phyloP scores from a whole-genome alignment of 2,329 filamentous ascomycete genomes.

The Basipetospora chlamydospora region DNA sequence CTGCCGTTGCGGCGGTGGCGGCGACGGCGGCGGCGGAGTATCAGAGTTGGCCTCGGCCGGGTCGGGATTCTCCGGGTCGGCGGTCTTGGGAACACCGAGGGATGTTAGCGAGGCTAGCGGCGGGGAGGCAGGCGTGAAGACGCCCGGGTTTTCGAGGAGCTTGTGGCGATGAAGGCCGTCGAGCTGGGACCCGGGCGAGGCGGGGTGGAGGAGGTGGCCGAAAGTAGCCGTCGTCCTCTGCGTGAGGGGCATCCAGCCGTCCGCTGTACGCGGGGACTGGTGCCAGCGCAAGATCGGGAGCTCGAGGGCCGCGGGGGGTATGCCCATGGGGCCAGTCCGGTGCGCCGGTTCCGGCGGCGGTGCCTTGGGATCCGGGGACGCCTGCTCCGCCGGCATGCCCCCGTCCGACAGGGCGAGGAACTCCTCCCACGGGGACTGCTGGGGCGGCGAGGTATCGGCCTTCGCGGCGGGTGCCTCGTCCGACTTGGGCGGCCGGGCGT shows the following conservation, averaged over 20 bases:
- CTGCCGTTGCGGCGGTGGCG: constrained; percentile 5
- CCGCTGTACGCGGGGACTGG: background rate
- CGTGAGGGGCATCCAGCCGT: constrained; percentile 6
- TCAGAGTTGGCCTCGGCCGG: no score
- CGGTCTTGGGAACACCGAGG: constrained; percentile 9
- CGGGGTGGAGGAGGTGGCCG: constrained; percentile 32
- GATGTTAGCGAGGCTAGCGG: constrained; percentile 29
- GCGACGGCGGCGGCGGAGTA: constrained; percentile 1
- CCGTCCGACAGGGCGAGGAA: no score
- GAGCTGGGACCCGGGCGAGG: no score
- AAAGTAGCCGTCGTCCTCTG: constrained; percentile 28
- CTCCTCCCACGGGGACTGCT: background rate
- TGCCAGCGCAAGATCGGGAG: constrained; percentile 5
- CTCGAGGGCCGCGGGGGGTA: constrained; percentile 1
- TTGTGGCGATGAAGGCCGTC: constrained; percentile 7
- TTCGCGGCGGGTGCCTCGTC: background rate
- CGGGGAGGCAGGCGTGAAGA: constrained; percentile 28
- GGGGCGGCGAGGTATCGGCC: background rate
- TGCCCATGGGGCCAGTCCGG: background rate
- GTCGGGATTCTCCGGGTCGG: no score
- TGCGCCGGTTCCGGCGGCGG: background rate
- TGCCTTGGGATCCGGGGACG: background rate
- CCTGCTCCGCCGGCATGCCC: no score
- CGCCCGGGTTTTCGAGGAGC: background rate
- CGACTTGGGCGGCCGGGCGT: background rate